phyloP scores from a whole-genome alignment of 305 asterid species.

The Ajuga reptans region DNA sequence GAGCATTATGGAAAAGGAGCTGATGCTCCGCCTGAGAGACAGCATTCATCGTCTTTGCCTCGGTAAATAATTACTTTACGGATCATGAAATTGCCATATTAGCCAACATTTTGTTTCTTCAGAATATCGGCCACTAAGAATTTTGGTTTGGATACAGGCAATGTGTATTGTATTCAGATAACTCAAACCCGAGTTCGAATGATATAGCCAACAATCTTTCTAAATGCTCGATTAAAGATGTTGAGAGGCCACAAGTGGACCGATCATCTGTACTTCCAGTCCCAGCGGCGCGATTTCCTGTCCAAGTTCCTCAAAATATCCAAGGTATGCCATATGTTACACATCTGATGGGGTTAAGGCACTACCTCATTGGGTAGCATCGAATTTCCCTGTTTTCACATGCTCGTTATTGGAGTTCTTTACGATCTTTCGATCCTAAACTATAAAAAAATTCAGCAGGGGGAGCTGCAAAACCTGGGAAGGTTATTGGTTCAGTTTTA shows the following conservation, averaged over 20 bases:
- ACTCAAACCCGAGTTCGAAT: slow-evolving; percentile 40
- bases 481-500: slow-evolving; percentile 61
- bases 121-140: slow-evolving; percentile 17
- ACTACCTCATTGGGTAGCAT: no score
- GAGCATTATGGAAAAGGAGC: slow-evolving; percentile 87
- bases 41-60: slow-evolving; percentile 87
- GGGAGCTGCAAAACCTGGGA: slow-evolving; percentile 81
- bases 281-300: slow-evolving; percentile 66
- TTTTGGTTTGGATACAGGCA: slow-evolving; percentile 39
- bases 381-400: no score
- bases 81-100: neutral
- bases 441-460: slow-evolving; percentile 32
- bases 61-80: slow-evolving; percentile 34
- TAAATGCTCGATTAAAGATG: slow-evolving; percentile 67
- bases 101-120: neutral
- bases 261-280: slow-evolving; percentile 43
- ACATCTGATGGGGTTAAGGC: no score
- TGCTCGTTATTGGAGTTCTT: neutral
- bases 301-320: slow-evolving; percentile 71
- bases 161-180: slow-evolving; percentile 62
- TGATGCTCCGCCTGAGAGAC: slow-evolving; percentile 82
- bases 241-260: slow-evolving; percentile 50
- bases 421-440: neutral
- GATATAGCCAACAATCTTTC: slow-evolving; percentile 67
- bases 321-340: slow-evolving; percentile 76